Evolutionary conservation across 2,329 filamentous ascomycete species (phyloP).

Genomic region (Colletotrichum sp.): DNA sequence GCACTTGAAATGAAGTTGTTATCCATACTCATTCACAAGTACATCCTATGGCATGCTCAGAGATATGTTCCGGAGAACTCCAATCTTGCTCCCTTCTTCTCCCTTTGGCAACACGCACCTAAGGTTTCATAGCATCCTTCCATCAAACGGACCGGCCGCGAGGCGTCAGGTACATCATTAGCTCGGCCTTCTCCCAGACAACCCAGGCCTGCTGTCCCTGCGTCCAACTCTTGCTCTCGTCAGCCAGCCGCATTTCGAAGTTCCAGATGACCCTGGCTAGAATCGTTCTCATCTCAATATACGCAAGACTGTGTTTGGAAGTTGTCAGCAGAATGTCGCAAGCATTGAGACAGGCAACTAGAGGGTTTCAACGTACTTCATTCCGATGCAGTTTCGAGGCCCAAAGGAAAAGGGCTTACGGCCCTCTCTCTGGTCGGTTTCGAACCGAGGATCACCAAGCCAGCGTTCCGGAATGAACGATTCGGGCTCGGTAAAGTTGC

Average conservation of each 20-base stretch:
- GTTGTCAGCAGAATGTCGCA: not conserved
- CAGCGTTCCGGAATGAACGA: conserved; percentile 48
- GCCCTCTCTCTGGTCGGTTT: conserved; percentile 23
- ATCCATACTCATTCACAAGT: too few species aligned
- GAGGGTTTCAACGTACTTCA: conserved; percentile 27
- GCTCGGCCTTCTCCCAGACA: not conserved
- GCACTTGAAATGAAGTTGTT: too few species aligned
- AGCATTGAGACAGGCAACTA: not conserved
- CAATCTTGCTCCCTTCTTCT: not conserved
- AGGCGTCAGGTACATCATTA: not conserved
- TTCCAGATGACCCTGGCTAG: conserved; percentile 47
- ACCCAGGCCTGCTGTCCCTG: not conserved
- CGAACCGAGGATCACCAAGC: conserved; percentile 26
- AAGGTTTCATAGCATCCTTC: not conserved
- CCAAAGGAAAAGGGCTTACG: conserved; percentile 32
- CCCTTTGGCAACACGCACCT: not conserved
- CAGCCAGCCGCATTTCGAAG: conserved; percentile 45
- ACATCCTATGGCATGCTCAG: too few species aligned
- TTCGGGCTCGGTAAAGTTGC: conserved; percentile 47
- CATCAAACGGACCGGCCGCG: not conserved
- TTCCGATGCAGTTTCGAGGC: conserved; percentile 33
- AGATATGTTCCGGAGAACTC: not conserved
- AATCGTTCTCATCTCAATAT: conserved; percentile 52
- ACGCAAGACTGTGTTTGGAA: conserved; percentile 37
- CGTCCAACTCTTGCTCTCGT: conserved; percentile 36